Evolutionary conservation across 2,329 filamentous ascomycete species (phyloP).

Genomic region (Dryadomyces quercus-mongolicae): DNA sequence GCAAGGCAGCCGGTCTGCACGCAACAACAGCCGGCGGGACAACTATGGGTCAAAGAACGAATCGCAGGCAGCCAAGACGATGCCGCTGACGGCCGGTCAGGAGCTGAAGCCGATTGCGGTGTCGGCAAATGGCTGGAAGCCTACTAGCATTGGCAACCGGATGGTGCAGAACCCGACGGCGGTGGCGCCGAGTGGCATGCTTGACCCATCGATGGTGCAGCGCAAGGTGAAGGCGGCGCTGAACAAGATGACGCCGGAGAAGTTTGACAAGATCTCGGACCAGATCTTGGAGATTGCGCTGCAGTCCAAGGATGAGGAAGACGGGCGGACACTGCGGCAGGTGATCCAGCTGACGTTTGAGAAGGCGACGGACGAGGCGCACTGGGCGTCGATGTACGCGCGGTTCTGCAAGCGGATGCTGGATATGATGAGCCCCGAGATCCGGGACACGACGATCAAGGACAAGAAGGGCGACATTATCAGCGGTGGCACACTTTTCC

Average conservation of each 20-base stretch:
- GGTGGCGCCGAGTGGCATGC: slow-evolving; percentile 38
- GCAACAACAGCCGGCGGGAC: slow-evolving; percentile 51
- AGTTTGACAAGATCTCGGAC: slow-evolving; percentile 90
- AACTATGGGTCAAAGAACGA: slow-evolving; percentile 45
- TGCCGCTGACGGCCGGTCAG: slow-evolving; percentile 79
- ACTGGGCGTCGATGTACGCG: slow-evolving; percentile 98
- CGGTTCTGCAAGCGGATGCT: slow-evolving; percentile 98
- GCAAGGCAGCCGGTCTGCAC: slow-evolving; percentile 47
- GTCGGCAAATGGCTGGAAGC: slow-evolving; percentile 79
- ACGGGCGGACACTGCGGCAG: slow-evolving; percentile 88
- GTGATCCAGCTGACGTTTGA: slow-evolving; percentile 99
- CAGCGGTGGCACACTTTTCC: slow-evolving; percentile 86
- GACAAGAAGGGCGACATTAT: slow-evolving; percentile 85
- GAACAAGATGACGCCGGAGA: slow-evolving; percentile 99
- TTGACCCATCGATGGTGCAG: slow-evolving; percentile 89
- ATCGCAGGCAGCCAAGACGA: slow-evolving; percentile 64
- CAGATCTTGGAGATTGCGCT: slow-evolving; percentile 87
- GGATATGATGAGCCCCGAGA: slow-evolving; percentile 85
- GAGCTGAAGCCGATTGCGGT: slow-evolving; percentile 70
- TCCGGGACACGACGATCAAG: slow-evolving; percentile 87
- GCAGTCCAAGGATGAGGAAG: slow-evolving; percentile 90
- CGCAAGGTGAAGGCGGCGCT: slow-evolving; percentile 96
- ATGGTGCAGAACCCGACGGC: slow-evolving; percentile 24
- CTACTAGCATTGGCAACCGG: slow-evolving; percentile 51
- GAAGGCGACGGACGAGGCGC: slow-evolving; percentile 95